Evolutionary conservation across 2,329 filamentous ascomycete species (phyloP).

Genomic region (Curvularia lunata): DNA sequence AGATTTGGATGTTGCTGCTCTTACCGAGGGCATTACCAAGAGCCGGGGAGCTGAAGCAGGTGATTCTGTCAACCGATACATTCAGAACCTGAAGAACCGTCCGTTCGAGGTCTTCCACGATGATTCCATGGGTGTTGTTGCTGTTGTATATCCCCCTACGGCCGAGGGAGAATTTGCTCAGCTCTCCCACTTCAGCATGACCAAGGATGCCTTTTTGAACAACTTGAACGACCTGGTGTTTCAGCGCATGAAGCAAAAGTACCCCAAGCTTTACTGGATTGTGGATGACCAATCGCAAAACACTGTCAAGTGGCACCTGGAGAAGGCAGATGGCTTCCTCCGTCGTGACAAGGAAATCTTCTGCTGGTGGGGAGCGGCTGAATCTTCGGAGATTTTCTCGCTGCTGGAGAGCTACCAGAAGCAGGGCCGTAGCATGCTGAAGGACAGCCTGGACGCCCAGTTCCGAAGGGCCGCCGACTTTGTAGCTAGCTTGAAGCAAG

Average conservation of each 20-base stretch:
- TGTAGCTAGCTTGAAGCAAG: slow-evolving; percentile 65
- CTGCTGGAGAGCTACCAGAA: slow-evolving; percentile 85
- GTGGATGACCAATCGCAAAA: slow-evolving; percentile 96
- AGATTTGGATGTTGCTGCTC: slow-evolving; percentile 76
- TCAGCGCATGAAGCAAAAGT: slow-evolving; percentile 89
- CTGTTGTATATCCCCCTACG: slow-evolving; percentile 79
- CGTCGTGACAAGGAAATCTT: slow-evolving; percentile 85
- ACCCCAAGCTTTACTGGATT: slow-evolving; percentile 92
- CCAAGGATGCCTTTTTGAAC: slow-evolving; percentile 91
- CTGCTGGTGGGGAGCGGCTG: slow-evolving; percentile 94
- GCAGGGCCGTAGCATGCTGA: slow-evolving; percentile 84
- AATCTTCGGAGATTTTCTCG: slow-evolving; percentile 78
- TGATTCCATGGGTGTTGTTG: slow-evolving; percentile 89
- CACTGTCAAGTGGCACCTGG: slow-evolving; percentile 90
- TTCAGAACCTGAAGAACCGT: slow-evolving; percentile 76
- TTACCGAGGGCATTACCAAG: slow-evolving; percentile 82
- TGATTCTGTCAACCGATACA: slow-evolving; percentile 84
- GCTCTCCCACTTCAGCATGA: slow-evolving; percentile 88
- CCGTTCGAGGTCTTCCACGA: slow-evolving; percentile 95
- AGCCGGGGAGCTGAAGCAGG: slow-evolving; percentile 81
- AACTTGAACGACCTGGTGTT: slow-evolving; percentile 97
- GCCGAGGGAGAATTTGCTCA: slow-evolving; percentile 74
- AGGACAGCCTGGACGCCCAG: slow-evolving; percentile 86
- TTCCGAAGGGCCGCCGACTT: slow-evolving; percentile 78
- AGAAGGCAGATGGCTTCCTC: slow-evolving; percentile 93